Base-by-base conservation (phyloP, 2,329 filamentous ascomycete genomes). In the Pseudogymnoascus sp. region DNA sequence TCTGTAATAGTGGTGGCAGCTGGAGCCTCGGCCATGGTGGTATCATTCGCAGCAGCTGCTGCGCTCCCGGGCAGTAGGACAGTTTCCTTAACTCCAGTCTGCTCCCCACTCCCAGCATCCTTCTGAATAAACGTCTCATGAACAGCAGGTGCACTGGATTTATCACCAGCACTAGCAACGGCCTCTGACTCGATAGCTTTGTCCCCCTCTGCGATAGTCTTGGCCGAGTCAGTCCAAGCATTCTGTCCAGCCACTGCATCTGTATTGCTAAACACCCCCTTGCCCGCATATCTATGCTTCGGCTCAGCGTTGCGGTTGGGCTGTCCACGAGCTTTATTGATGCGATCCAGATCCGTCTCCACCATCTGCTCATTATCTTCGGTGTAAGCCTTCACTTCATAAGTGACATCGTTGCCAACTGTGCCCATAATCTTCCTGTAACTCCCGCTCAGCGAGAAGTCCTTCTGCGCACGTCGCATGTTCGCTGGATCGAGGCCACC, bases 391-490 rank as follows among this genome's bases (percentile, higher is more conserved):
- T 83, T 87, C 10, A 96, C 83, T 64, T 90, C 84, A 64, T 87
- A 88, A 10, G 81, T 83, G 7, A 90, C 83, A 29, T 81, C 77
- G 7, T 80, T 75, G 1, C 84, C 82, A 59, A 87, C 79, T 70
- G 92, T 90, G 21, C 83, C 82, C 35, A 90, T 87, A 68, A 97
- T 83, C 75, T 93, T 95, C 66, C 95, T 86, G 75, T 99, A 99
- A 26, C 88, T 85, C 2, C 95, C 96, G 59, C 89, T 90, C 1
- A 99, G 80, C 73, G 90, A 96, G 72, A 95, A 88, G 70, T 97
- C 95, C 72, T 88, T 89, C 77, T 93, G 91, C 61, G 83, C 83
- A 17, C 93, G 85, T 11, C 90, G 87, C 95, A 99, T 97, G 66
- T 91, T 82, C 71, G 88, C 83, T 0, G 95, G 93, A 73, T 96